Conservation (phyloP, 2,329 filamentous ascomycete genomes). For the Fusarium cicatricum region DNA sequence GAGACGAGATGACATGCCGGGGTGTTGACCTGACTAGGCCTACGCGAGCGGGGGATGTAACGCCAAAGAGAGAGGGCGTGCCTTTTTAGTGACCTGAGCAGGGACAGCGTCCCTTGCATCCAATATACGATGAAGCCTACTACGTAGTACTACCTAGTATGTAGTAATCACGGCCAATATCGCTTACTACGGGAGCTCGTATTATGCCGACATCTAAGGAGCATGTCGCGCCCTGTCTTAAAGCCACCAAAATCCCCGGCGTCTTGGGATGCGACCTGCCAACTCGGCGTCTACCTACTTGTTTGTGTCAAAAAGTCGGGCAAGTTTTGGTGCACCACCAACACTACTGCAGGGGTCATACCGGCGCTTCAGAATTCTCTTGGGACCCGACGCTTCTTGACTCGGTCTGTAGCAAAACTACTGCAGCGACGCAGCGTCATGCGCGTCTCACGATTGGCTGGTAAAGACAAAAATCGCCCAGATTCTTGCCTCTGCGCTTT, state of each 20-base stretch:
- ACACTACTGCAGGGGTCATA: background rate
- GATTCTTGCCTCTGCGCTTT: background rate
- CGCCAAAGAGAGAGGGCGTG: background rate
- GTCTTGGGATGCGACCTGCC: no score
- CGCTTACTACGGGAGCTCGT: constrained; percentile 23
- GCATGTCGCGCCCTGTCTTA: no score
- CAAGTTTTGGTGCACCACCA: background rate
- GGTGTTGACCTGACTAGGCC: no score
- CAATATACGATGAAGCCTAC: constrained; percentile 1
- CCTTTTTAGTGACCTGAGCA: background rate
- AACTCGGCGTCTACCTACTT: no score
- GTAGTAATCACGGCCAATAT: no score
- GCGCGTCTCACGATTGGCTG: background rate
- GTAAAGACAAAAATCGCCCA: background rate
- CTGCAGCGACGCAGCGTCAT: background rate
- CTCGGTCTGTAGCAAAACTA: background rate
- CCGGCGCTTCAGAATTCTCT: background rate
- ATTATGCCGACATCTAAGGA: constrained; percentile 5
- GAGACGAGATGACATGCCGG: constrained; percentile 33
- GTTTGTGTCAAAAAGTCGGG: no score
- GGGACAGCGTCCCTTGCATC: constrained; percentile 8
- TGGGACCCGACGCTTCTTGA: background rate
- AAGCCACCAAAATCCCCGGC: no score
- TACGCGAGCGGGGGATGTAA: constrained; percentile 8
- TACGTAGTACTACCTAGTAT: no score